These are phyloP conservation scores for Globisporangium acanthophoron DNA, from an alignment of 352 stramenopile species.

Conservation along the genomic window DNA sequence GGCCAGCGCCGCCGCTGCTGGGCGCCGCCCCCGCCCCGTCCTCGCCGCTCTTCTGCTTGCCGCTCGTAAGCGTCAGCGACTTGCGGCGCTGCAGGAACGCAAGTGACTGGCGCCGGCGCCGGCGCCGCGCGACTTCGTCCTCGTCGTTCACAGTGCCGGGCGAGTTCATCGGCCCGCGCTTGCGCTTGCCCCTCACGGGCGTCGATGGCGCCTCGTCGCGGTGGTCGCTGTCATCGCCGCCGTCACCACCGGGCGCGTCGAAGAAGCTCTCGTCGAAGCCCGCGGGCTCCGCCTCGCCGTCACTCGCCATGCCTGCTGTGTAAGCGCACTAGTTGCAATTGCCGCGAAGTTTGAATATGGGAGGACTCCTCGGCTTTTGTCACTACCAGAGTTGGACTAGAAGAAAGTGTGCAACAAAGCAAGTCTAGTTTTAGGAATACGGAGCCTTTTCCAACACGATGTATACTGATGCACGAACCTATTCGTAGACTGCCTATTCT, in stretches of 20 bases:
- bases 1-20: neutral
- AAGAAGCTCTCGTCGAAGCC: conserved; percentile 17
- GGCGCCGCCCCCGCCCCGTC: conserved; percentile 2
- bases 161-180: conserved; percentile 21
- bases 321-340: conserved; percentile 1
- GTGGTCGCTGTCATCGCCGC: neutral
- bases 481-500: too few species aligned
- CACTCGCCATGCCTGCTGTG: conserved; percentile 5
- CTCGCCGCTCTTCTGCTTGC: conserved; percentile 17
- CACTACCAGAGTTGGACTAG: too few species aligned
- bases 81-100: conserved; percentile 66
- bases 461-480: too few species aligned
- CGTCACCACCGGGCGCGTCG: neutral
- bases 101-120: conserved; percentile 56
- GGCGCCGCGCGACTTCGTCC: conserved; percentile 56
- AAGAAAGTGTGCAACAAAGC: too few species aligned
- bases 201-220: conserved; percentile 8
- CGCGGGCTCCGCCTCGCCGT: neutral
- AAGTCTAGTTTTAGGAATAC: too few species aligned
- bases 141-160: conserved; percentile 46
- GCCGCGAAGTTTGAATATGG: neutral
- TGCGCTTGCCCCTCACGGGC: conserved; percentile 25
- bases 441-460: too few species aligned
- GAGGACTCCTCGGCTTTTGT: too few species aligned
- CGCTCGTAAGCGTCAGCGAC: conserved; percentile 46